Evolutionary conservation across 305 asterid species (phyloP), one percentile per base, ranked within the genome.

Genomic region (Solanum aculeatissimum): DNA sequence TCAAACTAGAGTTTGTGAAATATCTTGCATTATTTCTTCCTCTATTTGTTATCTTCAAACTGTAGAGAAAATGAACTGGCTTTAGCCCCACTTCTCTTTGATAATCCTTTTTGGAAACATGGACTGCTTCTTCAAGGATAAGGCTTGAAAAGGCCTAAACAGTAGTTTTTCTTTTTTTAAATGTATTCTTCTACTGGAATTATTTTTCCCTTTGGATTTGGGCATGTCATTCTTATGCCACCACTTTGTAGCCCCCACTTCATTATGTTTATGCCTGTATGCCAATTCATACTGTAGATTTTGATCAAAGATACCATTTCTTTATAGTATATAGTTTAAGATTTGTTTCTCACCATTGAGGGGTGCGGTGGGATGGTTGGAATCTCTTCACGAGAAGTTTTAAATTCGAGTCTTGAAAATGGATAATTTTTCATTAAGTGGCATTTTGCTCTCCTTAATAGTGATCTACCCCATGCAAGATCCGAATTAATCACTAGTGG

Each of bases 51-150:
- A 90, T 88, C 87, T 69, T 57, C 0, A 45, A 74, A 51, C 65
- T 27, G 47, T 85, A 58, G 51, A 58, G 83, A 49, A 86, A 53
- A 91, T 93, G 95, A 91, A 89, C 97, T 93, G 98, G 93, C 91
- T 86, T 89, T 85, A 86, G 83, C 89, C 91, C 92, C 91, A 88
- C 88, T 62, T 86, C 81, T 83, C 85, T 70, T 80, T 86, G 68
- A 85, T 77, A 9, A 77, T 77, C 47, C 60, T 51, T 77, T 16
- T 51, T 51, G 65, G 25, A 77, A 77, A 77, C 82, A 51, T 77
- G 82, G 65, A 16, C 27, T 77, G 82, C 82, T 77, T 16, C 12
- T 51, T 77, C 82, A 51, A 77, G 19, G 53, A 80, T 45, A 55
- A 77, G 53, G 53, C 84, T 1, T 83, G 70, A 51, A 49, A 32